These are phyloP conservation scores for Vaccinium darrowii DNA, from an alignment of 148 eudicot species.

Conservation along the genomic window DNA sequence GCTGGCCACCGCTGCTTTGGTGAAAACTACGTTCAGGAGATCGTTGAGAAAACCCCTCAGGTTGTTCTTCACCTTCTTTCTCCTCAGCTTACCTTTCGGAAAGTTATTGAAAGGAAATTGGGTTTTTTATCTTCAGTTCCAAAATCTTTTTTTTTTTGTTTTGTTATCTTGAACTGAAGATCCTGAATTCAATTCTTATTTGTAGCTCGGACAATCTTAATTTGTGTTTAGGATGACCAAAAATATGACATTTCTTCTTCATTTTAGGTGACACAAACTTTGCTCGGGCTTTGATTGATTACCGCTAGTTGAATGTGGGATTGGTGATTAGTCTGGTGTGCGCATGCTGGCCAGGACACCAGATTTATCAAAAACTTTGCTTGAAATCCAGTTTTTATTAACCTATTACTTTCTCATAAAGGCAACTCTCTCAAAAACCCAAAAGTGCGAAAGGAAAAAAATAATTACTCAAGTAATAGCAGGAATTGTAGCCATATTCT, in stretches of 20 bases:
- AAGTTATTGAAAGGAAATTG: background rate
- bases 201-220: background rate
- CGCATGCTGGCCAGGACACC: too few species aligned
- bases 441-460: too few species aligned
- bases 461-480: too few species aligned
- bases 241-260: background rate
- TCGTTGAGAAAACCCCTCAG: constrained; percentile 91
- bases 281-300: too few species aligned
- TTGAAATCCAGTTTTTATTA: background rate
- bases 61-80: constrained; percentile 23
- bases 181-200: background rate
- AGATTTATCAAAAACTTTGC: background rate
- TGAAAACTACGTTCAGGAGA: constrained; percentile 90
- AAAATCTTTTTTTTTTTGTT: background rate
- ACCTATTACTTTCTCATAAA: background rate
- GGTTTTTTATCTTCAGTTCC: too few species aligned
- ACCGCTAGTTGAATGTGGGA: too few species aligned
- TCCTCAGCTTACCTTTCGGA: background rate
- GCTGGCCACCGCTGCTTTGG: constrained; percentile 90
- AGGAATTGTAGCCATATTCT: background rate
- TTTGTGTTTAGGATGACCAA: background rate
- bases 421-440: too few species aligned
- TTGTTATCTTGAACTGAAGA: background rate
- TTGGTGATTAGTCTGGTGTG: too few species aligned
- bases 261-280: background rate